Percentiles rank a stretch among this genome's conserved stretches.
phyloP scores from a whole-genome alignment of 352 stramenopile genomes.

The Globisporangium megalacanthum region DNA sequence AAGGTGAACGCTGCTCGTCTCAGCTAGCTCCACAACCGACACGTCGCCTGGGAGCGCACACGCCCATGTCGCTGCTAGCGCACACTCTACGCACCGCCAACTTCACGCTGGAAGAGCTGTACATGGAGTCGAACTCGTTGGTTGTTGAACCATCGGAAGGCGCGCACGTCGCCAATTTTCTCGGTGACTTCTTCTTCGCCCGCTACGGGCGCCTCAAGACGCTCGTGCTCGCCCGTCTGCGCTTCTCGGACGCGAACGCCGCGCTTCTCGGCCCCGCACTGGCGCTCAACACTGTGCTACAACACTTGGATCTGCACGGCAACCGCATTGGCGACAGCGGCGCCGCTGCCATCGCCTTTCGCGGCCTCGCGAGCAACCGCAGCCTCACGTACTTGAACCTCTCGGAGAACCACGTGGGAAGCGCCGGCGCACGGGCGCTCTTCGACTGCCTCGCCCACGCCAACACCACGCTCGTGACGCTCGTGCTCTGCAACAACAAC shows the following conservation, averaged over 20 bases:
- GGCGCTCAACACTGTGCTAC: constrained; percentile 51
- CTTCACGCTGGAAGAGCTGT: constrained; percentile 58
- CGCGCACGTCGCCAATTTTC: constrained; percentile 24
- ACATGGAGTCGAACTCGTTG: constrained; percentile 49
- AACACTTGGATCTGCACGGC: constrained; percentile 49
- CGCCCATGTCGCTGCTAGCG: constrained; percentile 29
- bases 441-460: constrained; percentile 28
- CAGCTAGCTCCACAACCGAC: no score
- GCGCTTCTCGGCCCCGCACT: constrained; percentile 37
- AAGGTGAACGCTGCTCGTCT: background rate
- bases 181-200: constrained; percentile 76
- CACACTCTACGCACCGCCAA: constrained; percentile 39
- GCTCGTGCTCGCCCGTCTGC: constrained; percentile 39
- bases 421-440: constrained; percentile 35
- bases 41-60: background rate
- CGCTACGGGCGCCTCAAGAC: constrained; percentile 47
- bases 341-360: constrained; percentile 28
- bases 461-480: constrained; percentile 35
- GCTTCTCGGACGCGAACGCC: constrained; percentile 31
- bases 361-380: constrained; percentile 34
- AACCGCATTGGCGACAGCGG: constrained; percentile 44
- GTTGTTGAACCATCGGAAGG: constrained; percentile 23
- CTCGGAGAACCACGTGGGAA: constrained; percentile 54
- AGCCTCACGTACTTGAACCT: constrained; percentile 51
- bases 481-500: constrained; percentile 62